Base-by-base conservation (phyloP, 257 asterid species). In the Catharanthus roseus region DNA sequence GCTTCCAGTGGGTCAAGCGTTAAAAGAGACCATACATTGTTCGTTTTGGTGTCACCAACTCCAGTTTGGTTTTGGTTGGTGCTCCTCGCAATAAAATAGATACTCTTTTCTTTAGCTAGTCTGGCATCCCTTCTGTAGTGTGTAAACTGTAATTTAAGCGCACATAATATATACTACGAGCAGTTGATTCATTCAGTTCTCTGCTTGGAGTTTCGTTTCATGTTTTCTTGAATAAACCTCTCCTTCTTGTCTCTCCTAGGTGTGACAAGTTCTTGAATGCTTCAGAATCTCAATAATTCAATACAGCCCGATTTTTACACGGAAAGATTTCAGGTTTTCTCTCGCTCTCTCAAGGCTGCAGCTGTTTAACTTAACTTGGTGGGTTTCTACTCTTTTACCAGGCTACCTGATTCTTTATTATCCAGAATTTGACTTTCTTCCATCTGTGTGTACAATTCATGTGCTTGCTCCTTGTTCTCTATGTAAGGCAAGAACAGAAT, bases 1-100 rank as follows among this genome's bases (percentile, higher is more conserved):
- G 96, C 84, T 93, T 86, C 90, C 97, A 93, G 74, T 93, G 99
- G 99, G 99, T 89, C 78, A 93, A 93, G 79, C 97, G 99, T 81
- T 93, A 68, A 84, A 56, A 15, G 10, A 16, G 13, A 45, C 42
- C n/a, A n/a, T n/a, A n/a, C 18, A 23, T 55, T 18, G 10, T 24
- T 6, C 34, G 2, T 26, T 1, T 24, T 55, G 62, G 62, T 24
- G 31, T 24, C 33, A 1, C 62, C 64, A 57, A 39, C 64, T 28
- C 39, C n/a, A 29, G 64, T n/a, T 57, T 16, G 4, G 34, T 56
- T 4, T 55, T 38, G n/a, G n/a, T n/a, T n/a, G n/a, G n/a, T n/a
- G n/a, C n/a, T n/a, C n/a, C n/a, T n/a, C 33, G 18, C 62, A 12
- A 10, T n/a, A n/a, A 28, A 56, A 31, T 11, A 11, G 18, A 38